Evolutionary conservation across 2,329 filamentous ascomycete genomes (phyloP).

Genomic region (Aspergillus chevalieri): DNA sequence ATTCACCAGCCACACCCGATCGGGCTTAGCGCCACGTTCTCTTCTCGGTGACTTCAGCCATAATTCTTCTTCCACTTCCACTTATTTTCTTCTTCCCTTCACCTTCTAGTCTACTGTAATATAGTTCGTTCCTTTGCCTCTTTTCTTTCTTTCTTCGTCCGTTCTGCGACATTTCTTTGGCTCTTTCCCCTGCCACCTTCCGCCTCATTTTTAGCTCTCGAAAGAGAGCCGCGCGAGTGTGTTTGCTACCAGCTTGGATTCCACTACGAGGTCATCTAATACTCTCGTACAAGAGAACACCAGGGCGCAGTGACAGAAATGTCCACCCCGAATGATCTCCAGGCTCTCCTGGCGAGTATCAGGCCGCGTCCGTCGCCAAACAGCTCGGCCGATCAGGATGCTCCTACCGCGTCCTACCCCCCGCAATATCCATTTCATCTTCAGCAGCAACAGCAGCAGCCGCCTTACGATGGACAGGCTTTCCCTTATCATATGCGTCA

Average conservation of each 20-base stretch:
- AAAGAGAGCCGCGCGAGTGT: slow-evolving; percentile 27
- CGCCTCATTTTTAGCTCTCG: slow-evolving; percentile 19
- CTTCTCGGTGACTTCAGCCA: slow-evolving; percentile 12
- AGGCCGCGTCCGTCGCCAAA: slow-evolving; percentile 35
- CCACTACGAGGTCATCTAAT: slow-evolving; percentile 24
- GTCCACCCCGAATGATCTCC: slow-evolving; percentile 42
- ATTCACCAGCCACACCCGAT: not conserved
- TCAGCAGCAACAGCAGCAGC: slow-evolving; percentile 22
- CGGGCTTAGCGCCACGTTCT: slow-evolving; percentile 13
- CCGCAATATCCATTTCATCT: slow-evolving; percentile 25
- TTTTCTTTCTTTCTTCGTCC: not conserved
- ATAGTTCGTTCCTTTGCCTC: slow-evolving; percentile 11
- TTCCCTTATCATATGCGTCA: slow-evolving; percentile 20
- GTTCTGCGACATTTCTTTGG: slow-evolving; percentile 1
- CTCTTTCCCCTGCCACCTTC: slow-evolving; percentile 1
- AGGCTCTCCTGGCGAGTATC: slow-evolving; percentile 43
- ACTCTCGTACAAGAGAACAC: not conserved
- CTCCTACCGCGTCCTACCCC: slow-evolving; percentile 20
- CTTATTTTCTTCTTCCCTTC: slow-evolving; percentile 12
- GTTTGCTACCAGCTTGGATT: slow-evolving; percentile 17
- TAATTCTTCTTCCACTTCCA: slow-evolving; percentile 3
- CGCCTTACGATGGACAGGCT: slow-evolving; percentile 26
- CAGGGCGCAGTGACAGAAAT: slow-evolving; percentile 31
- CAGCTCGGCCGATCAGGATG: slow-evolving; percentile 25
- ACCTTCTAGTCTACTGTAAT: slow-evolving; percentile 11